Evolutionary conservation across 1,284 basidiomycete genomes (phyloP), one percentile per base, ranked within the genome.

Genomic region (Neolentinus lepideus): DNA sequence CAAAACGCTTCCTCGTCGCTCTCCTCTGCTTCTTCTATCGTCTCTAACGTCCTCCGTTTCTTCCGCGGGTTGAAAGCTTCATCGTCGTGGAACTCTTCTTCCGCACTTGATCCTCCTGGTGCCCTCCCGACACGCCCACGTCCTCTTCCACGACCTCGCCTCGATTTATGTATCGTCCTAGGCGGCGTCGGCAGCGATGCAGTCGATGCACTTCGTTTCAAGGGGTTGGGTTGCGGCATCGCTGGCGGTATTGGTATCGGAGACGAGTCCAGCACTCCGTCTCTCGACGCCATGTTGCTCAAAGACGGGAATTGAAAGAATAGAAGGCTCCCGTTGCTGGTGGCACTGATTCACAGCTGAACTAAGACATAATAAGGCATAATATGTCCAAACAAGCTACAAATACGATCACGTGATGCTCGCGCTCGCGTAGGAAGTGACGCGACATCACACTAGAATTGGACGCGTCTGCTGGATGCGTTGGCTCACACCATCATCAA

Each of bases 151-250:
- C n/a, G n/a, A n/a, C n/a, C n/a, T n/a, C n/a, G n/a, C 66, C 57
- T 70, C 68, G 68, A 66, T 59, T 71, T 71, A 59, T 64, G 62
- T 33, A 64, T 61, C n/a, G 71, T 72, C 16, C 61, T 59, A 2
- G 71, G 71, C 2, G 71, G 71, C 0, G 71, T 73, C 1, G 70
- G 71, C 19, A 71, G 68, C 16, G 67, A 64, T 14, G 63, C 62
- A 14, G 64, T 58, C 0, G 67, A 65, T 14, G 65, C 62, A 21
- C 54, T 57, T 38, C 62, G 61, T 46, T 62, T 63, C 21, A 60
- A 38, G 11, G 59, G 54, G 46, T 55, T 58, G 19, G 54, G 56
- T 26, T 21, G 26, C 11, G 47, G 19, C 47, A 6, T 6, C 47
- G 51, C 51, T 8, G 51, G 51, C 26, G 51, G 51, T 11, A 31